Conservation (phyloP, 2,329 filamentous ascomycete species). For the Alternaria rosae region DNA sequence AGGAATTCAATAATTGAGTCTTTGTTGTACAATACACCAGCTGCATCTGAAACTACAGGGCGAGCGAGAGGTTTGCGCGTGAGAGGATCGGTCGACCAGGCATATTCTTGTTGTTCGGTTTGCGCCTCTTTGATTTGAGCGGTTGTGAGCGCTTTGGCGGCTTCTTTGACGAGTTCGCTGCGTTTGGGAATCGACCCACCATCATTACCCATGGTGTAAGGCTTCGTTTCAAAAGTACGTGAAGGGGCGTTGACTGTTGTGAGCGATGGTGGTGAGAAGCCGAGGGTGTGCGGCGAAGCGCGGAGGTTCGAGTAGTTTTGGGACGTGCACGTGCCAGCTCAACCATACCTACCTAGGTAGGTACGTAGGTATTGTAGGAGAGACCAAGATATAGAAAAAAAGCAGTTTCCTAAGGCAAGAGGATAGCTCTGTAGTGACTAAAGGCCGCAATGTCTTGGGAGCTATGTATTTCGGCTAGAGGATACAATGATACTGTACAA, state of each 20-base stretch:
- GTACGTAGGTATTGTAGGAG: too few relatives aligned
- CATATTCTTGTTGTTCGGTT: constrained; percentile 83
- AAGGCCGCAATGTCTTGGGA: not conserved
- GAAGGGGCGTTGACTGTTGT: not conserved
- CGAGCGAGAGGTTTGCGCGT: constrained; percentile 76
- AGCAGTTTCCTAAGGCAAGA: not conserved
- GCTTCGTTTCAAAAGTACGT: not conserved
- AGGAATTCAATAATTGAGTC: constrained; percentile 80
- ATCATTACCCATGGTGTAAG: constrained; percentile 84
- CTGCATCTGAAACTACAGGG: constrained; percentile 83
- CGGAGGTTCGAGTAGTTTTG: constrained; percentile 28
- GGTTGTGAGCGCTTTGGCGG: constrained; percentile 80
- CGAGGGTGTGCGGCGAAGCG: constrained; percentile 28
- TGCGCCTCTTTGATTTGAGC: constrained; percentile 89
- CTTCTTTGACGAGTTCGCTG: constrained; percentile 93
- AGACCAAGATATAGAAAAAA: not conserved
- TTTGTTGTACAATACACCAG: constrained; percentile 92
- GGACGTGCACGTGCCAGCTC: constrained; percentile 17
- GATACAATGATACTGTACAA: constrained; percentile 15
- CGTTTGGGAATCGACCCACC: constrained; percentile 94
- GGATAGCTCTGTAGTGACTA: not conserved
- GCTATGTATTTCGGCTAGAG: not conserved
- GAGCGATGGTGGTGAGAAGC: constrained; percentile 2
- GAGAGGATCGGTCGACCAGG: constrained; percentile 88
- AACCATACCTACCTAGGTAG: not conserved